Evolutionary conservation across 2,329 filamentous ascomycete species (phyloP), one percentile per base, ranked within the genome.

Genomic region (Teratosphaeriaceae sp.): DNA sequence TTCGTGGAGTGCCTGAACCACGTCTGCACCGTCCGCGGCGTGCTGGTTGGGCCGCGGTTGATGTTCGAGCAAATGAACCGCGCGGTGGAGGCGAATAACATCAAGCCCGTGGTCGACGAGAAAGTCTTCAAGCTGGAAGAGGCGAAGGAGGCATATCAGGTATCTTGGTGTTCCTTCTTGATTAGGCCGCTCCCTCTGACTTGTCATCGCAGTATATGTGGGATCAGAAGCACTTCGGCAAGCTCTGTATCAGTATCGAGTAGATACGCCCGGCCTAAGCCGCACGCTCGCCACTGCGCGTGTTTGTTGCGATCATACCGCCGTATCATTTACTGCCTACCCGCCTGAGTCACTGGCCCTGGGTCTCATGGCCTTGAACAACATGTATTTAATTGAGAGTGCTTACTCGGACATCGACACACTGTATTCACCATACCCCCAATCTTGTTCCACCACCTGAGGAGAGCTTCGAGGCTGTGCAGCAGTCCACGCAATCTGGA

Each of bases 11-110:
- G 66, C 19, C 55, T 80, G 47, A 63, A 48, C 48, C 62, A 70
- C 41, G 62, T 74, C 38, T 77, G 73, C 62, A 80, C 73, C 2
- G 73, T 79, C 3, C 66, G 78, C 5, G 78, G 78, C 42, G 59
- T 80, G 6, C 64, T 78, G 31, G 76, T 80, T 8, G 78, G 78
- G 3, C 73, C 68, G 40, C 68, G 73, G 51, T 62, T 67, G 27
- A 69, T 76, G 56, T 76, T 80, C 60, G 69, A 76, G 54, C 76
- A 78, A 22, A 80, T 81, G 78, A 71, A 74, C 48, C 58, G 63
- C 12, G 74, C 75, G 0, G 75, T 81, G 43, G 77, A 80, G 60
- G 71, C 67, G 13, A 78, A 78, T 45, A 61, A 78, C 47, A 75
- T 81, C 51, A 72, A 77, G 48, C 78, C 78, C 1, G 65, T 80